These are phyloP conservation scores for Globisporangium megalacanthum DNA, from an alignment of 352 stramenopile genomes.

Conservation along the genomic window DNA sequence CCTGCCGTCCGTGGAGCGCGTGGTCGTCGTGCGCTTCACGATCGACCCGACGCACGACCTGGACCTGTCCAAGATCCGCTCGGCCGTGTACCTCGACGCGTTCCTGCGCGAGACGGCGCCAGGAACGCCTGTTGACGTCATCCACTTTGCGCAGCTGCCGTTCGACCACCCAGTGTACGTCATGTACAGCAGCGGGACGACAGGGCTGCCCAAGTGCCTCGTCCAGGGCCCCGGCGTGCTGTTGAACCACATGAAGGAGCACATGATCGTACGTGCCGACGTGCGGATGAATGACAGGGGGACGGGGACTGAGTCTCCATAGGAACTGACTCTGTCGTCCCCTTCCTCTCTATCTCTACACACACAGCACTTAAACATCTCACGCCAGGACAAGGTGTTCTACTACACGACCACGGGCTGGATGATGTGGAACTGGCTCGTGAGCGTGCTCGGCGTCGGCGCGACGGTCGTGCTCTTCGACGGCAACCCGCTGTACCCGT, in stretches of 20 bases:
- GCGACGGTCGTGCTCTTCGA: conserved; percentile 77
- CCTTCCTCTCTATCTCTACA: neutral
- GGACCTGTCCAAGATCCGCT: conserved; percentile 50
- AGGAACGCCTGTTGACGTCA: conserved; percentile 18
- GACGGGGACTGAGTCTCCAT: neutral
- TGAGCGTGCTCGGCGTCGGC: conserved; percentile 59
- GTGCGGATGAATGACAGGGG: neutral
- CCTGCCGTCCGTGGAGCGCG: conserved; percentile 54
- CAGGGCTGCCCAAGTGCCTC: conserved; percentile 83
- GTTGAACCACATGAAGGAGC: conserved; percentile 79
- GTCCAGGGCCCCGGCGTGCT: conserved; percentile 73
- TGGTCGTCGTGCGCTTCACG: conserved; percentile 65
- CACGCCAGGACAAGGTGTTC: conserved; percentile 59
- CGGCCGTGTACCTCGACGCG: conserved; percentile 46
- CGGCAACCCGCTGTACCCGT: conserved; percentile 67
- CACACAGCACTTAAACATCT: conserved; percentile 57
- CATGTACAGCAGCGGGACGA: conserved; percentile 87
- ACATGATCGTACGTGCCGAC: conserved; percentile 45
- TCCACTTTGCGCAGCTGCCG: conserved; percentile 64
- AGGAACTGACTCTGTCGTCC: too few species aligned
- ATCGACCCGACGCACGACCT: conserved; percentile 46
- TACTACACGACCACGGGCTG: conserved; percentile 81
- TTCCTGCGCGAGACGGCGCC: conserved; percentile 35
- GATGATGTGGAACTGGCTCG: conserved; percentile 91
- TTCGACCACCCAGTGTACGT: conserved; percentile 87